These are phyloP conservation scores for Hericium alpestre DNA, from an alignment of 768 basidiomycete genomes.

Conservation along the genomic window DNA sequence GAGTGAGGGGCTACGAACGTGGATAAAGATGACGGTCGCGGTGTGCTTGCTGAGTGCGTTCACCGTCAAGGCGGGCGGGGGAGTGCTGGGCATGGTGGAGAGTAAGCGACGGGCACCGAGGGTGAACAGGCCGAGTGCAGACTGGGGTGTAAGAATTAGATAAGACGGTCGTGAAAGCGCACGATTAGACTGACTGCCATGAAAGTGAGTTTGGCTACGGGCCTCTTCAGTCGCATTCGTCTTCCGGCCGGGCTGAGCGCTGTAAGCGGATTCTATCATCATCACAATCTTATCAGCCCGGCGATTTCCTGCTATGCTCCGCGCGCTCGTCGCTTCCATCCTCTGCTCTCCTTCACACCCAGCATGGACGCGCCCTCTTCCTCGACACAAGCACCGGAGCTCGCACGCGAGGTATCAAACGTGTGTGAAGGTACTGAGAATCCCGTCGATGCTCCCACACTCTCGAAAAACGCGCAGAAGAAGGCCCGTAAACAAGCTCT, in stretches of 20 bases:
- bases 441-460: constrained; percentile 13
- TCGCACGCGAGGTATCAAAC: too few relatives aligned
- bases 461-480: constrained; percentile 75
- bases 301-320: not conserved
- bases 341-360: not conserved
- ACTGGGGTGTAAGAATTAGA: not conserved
- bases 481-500: constrained; percentile 61
- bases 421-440: not conserved
- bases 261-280: too few relatives aligned
- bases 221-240: not conserved
- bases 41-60: constrained; percentile 52
- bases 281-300: not conserved
- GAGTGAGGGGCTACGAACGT: constrained; percentile 41
- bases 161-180: not conserved
- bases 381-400: too few relatives aligned
- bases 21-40: constrained; percentile 82
- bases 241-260: too few relatives aligned
- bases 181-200: not conserved
- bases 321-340: not conserved
- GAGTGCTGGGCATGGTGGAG: constrained; percentile 1
- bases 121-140: not conserved
- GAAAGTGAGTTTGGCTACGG: not conserved
- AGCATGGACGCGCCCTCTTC: not conserved
- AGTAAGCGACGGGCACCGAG: not conserved
- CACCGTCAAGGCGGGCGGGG: constrained; percentile 3